These are phyloP conservation scores for Saccharomyces hybrid DNA, from an alignment of 1,139 yeast genomes.

Conservation along the genomic window DNA sequence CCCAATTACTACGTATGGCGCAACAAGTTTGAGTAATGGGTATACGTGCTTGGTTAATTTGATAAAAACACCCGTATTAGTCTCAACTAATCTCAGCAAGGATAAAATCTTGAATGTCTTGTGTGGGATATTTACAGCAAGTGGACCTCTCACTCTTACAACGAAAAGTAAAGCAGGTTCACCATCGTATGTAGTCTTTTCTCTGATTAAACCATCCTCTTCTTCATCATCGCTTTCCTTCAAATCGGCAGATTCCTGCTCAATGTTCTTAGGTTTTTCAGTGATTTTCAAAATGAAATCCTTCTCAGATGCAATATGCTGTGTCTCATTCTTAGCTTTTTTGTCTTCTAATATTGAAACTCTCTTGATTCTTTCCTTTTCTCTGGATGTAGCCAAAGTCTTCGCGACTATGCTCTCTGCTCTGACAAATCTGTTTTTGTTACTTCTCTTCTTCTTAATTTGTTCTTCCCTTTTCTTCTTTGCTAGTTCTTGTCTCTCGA, in stretches of 20 bases:
- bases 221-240: constrained; percentile 26
- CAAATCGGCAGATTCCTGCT: constrained; percentile 8
- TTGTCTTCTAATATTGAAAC: constrained; percentile 43
- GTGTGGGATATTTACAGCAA: constrained; percentile 56
- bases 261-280: constrained; percentile 15
- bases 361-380: constrained; percentile 57
- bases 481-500: constrained; percentile 49
- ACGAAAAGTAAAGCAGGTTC: constrained; percentile 51
- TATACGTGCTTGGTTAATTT: constrained; percentile 48
- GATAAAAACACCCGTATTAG: constrained; percentile 64
- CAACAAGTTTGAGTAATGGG: constrained; percentile 55
- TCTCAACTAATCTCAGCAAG: constrained; percentile 49
- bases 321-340: constrained; percentile 20
- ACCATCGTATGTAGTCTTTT: constrained; percentile 32
- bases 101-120: constrained; percentile 52
- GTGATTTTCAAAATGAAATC: constrained; percentile 27
- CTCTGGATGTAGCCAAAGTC: constrained; percentile 56
- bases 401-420: constrained; percentile 66
- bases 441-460: constrained; percentile 36
- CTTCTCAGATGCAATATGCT: constrained; percentile 23
- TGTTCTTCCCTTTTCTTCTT: constrained; percentile 39
- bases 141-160: constrained; percentile 55
- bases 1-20: constrained; percentile 69
- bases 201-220: constrained; percentile 31
- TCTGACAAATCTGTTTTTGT: constrained; percentile 50